Evolutionary conservation across 371 early-diverging fungal species (phyloP), one percentile per base, ranked within the genome.

Genomic region (Enterocytospora artemiae): DNA sequence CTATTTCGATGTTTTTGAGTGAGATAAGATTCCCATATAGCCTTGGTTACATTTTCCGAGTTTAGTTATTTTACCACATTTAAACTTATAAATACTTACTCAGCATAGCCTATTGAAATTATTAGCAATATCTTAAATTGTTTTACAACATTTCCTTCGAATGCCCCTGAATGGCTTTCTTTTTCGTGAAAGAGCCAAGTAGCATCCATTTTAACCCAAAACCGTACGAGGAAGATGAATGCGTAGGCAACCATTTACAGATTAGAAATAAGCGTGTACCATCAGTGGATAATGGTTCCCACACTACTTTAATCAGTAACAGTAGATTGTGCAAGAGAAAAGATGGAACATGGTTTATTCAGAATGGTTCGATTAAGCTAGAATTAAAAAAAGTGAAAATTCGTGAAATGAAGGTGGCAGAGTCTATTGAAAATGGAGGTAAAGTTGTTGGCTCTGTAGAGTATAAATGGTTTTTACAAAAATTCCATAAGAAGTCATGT

Each of bases 151-250:
- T n/a, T n/a, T n/a, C n/a, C n/a, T n/a, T n/a, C n/a, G n/a, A n/a
- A n/a, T n/a, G n/a, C n/a, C 18, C 59, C 50, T 16, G 14, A 5
- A 60, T 60, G 52, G 24, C 22, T 7, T 62, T 58, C 53, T 65
- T 71, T 32, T 51, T 67, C 24, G 30, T 71, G 20, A 71, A 71
- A 53, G 61, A 64, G 46, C 71, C 71, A 31, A 55, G 34, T 12
- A 51, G 41, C 43, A 12, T 71, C 5, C 33, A 46, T n/a, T 71
- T 71, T 28, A 49, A 34, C 12, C 39, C 44, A 25, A 25, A 52
- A 12, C 58, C 62, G 41, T 63, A 69, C 64, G 25, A 45, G 20
- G 22, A 59, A 14, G 63, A 69, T 31, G 54, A 63, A 25, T 25
- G 12, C 18, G 37, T 69, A 20, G 30, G 37, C 27, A 58, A 31